These are phyloP conservation scores for Dendrobium chrysotoxum DNA, from an alignment of 106 monocot species.

Conservation along the genomic window DNA sequence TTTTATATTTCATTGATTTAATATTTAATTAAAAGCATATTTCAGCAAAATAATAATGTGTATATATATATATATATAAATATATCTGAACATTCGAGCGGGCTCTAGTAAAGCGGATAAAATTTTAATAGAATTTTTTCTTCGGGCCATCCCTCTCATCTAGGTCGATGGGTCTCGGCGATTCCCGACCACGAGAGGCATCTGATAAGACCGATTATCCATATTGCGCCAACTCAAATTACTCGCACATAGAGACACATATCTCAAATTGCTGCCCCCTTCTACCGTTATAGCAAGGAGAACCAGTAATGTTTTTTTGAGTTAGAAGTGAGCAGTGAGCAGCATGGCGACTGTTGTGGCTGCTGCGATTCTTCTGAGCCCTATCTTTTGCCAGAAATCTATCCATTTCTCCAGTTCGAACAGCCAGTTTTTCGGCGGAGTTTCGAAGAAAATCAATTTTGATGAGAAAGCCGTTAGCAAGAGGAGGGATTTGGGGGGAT, in stretches of 20 bases:
- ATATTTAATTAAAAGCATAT: no score
- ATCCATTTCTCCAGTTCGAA: conserved; percentile 5
- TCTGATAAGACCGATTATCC: background rate
- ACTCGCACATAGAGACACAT: background rate
- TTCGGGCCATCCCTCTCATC: no score
- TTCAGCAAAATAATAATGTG: no score
- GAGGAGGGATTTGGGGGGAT: conserved; percentile 15
- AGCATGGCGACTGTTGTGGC: conserved; percentile 33
- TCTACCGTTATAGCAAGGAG: background rate
- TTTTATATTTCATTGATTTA: no score
- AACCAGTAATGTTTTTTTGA: background rate
- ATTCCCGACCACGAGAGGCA: no score
- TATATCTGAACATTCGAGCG: no score
- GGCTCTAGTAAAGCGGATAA: no score
- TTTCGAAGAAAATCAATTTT: conserved; percentile 10
- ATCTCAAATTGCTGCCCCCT: background rate
- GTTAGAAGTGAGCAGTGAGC: background rate
- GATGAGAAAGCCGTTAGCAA: conserved; percentile 2
- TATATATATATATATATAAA: no score
- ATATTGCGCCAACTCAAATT: background rate
- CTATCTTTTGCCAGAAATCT: conserved; percentile 20
- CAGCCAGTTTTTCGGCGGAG: conserved; percentile 20
- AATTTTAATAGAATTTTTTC: no score
- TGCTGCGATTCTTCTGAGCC: conserved; percentile 24
- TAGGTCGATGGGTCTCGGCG: no score